phyloP scores from a whole-genome alignment of 495 filamentous ascomycete species.

The Penicillium antarcticum region DNA sequence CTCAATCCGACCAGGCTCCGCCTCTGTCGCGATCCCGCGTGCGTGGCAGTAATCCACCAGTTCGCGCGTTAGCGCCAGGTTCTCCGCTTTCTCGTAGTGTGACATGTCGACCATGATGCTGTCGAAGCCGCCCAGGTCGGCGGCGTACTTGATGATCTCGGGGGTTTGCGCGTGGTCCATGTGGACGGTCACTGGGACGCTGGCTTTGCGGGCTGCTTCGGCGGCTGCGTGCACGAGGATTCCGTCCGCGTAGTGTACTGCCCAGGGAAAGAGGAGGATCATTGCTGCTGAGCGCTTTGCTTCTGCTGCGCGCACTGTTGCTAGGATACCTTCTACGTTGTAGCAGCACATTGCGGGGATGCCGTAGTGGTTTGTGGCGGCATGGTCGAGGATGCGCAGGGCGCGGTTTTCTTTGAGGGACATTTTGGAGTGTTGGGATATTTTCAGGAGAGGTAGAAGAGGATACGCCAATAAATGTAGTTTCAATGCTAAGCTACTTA shows the following conservation, averaged over 20 bases:
- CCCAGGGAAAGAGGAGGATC: constrained; percentile 88
- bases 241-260: constrained; percentile 64
- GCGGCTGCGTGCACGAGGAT: constrained; percentile 63
- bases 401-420: constrained; percentile 61
- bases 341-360: constrained; percentile 80
- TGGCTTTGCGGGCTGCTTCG: constrained; percentile 58
- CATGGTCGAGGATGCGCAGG: constrained; percentile 64
- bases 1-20: constrained; percentile 78
- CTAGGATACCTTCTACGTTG: constrained; percentile 81
- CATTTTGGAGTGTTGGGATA: constrained; percentile 32
- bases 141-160: constrained; percentile 65
- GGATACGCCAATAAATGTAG: too few species aligned
- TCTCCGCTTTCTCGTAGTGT: constrained; percentile 80
- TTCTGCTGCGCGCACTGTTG: constrained; percentile 74
- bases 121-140: constrained; percentile 67
- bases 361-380: constrained; percentile 62
- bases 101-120: constrained; percentile 83
- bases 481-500: too few species aligned
- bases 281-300: constrained; percentile 69
- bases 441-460: neutral
- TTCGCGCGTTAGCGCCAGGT: constrained; percentile 67
- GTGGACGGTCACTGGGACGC: constrained; percentile 69
- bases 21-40: constrained; percentile 73
- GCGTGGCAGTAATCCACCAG: constrained; percentile 68
- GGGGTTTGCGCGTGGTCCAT: constrained; percentile 74